phyloP scores from a whole-genome alignment of 169 alveolate genomes.

The Perkinsus olseni region DNA sequence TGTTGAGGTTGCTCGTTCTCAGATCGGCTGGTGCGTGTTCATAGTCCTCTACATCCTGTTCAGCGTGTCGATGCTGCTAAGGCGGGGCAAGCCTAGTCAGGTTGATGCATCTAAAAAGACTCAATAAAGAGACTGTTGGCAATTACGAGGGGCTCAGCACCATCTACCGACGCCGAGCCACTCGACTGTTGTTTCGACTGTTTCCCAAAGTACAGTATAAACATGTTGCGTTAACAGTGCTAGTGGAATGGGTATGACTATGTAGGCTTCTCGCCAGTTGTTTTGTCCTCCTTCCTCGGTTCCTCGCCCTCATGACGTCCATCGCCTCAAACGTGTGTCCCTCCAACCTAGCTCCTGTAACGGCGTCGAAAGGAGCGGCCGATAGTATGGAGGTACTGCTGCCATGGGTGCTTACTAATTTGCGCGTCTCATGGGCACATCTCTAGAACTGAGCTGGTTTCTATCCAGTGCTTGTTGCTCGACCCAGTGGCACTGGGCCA shows the following conservation, averaged over 20 bases:
- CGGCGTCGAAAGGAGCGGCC: not conserved
- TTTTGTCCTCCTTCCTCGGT: not conserved
- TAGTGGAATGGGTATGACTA: not conserved
- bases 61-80: not conserved
- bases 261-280: no score
- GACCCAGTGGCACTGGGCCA: no score
- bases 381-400: not conserved
- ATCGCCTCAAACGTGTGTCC: not conserved
- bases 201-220: not conserved
- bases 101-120: not conserved
- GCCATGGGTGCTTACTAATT: no score
- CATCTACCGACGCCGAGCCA: no score
- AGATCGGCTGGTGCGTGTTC: not conserved
- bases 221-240: not conserved
- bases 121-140: not conserved
- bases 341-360: not conserved
- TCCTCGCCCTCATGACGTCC: not conserved
- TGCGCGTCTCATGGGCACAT: no score
- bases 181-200: not conserved
- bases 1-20: not conserved
- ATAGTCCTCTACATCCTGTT: not conserved
- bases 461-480: no score
- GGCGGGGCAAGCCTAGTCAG: not conserved
- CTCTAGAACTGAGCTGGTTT: no score
- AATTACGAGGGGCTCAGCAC: not conserved